Percentiles rank a stretch among this genome's conserved stretches.
Conservation (phyloP, 257 asterid genomes). For the Solanum appendiculatum region DNA sequence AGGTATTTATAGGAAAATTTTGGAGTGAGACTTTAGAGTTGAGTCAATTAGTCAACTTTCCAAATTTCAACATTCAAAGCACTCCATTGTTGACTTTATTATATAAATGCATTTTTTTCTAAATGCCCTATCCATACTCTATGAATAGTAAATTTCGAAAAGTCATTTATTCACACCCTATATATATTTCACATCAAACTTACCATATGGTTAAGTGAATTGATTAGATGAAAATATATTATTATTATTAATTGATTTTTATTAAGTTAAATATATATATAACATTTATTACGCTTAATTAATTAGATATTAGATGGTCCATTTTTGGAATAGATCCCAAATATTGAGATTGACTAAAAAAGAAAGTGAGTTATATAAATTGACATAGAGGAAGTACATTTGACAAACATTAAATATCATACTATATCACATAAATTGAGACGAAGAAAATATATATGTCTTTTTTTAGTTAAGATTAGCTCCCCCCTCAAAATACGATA, state of each 20-base stretch:
- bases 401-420: no score
- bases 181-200: background rate
- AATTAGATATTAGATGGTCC: background rate
- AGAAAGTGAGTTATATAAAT: no score
- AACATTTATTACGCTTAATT: background rate
- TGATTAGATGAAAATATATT: background rate
- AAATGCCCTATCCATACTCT: background rate
- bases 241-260: no score
- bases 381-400: rapidly evolving
- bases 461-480: background rate
- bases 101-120: background rate
- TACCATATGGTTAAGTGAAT: background rate
- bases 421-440: no score
- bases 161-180: background rate
- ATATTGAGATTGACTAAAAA: background rate
- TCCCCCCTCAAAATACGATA: background rate
- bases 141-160: background rate
- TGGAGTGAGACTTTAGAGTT: background rate
- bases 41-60: background rate
- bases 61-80: background rate
- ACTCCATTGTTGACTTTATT: conserved; percentile 1
- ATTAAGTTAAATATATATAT: no score
- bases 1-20: background rate
- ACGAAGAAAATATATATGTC: no score
- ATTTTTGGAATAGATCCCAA: background rate